Base-by-base conservation (phyloP, 2,329 filamentous ascomycete genomes). In the Aspergillus novoparasiticus region DNA sequence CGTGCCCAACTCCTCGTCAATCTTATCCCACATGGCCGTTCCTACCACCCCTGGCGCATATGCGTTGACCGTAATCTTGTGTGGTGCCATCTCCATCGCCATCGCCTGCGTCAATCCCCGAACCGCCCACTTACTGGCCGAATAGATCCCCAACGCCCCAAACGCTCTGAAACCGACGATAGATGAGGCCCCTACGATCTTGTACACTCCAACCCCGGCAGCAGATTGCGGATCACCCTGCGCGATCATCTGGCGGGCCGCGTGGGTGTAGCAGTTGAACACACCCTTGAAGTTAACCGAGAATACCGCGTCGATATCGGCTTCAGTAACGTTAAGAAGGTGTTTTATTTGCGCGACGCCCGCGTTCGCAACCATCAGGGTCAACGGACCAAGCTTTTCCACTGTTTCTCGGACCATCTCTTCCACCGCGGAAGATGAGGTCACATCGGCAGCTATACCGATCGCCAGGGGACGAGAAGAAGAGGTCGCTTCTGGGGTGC, bases 11-110 rank as follows among this genome's bases (percentile, higher is more conserved):
- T 84, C 84, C 65, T 86, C 84, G 64, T 90, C 89, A 59, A 91
- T 90, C 2, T 86, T 71, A 53, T 90, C 88, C 88, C 88, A 91
- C 88, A 90, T 90, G 0, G 81, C 79, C 0, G 87, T 90, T 0
- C 84, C 87, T 0, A 91, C 87, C 55, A 91, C 89, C 0, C 89
- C 89, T 0, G 89, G 89, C 0, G 87, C 88, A 69, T 90, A 90
- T 0, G 85, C 84, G 67, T 91, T 91, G 23, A 85, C 87, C 0
- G 86, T 90, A 72, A 91, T 90, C 62, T 86, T 81, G 71, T 90
- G 83, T 54, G 78, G 75, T 0, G 88, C 88, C 75, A 90, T 81
- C 65, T 89, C 88, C 82, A 89, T 86, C 0, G 89, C 88, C 66
- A 89, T 89, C 0, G 83, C 85, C 73, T 90, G 87, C 0, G 86